Evolutionary conservation across 306 rosid species (phyloP).

Genomic region (Rubus parviflorus): DNA sequence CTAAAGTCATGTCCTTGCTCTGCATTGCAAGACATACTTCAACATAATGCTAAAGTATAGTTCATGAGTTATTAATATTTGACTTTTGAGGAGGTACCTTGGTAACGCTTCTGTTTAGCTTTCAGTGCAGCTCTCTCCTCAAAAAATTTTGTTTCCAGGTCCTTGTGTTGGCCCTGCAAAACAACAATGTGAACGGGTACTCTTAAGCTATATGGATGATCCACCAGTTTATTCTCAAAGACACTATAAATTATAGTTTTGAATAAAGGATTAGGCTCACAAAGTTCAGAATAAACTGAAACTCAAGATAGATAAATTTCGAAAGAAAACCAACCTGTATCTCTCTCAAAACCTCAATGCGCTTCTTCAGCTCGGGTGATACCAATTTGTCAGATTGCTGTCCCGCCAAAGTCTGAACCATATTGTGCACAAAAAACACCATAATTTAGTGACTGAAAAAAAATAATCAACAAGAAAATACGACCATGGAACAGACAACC

Average conservation of each 20-base stretch:
- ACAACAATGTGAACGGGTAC: background rate
- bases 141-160: slow-evolving; percentile 57
- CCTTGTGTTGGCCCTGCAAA: slow-evolving; percentile 60
- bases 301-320: background rate
- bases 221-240: background rate
- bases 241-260: background rate
- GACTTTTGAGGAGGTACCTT: slow-evolving; percentile 36
- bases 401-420: slow-evolving; percentile 66
- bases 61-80: slow-evolving; percentile 16
- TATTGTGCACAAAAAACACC: slow-evolving; percentile 38
- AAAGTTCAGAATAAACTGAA: background rate
- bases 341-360: slow-evolving; percentile 66
- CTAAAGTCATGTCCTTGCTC: slow-evolving; percentile 73
- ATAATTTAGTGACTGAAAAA: background rate
- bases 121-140: slow-evolving; percentile 79
- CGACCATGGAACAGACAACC: background rate
- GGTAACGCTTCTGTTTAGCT: slow-evolving; percentile 55
- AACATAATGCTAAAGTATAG: slow-evolving; percentile 26
- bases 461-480: background rate
- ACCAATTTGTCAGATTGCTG: slow-evolving; percentile 58
- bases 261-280: background rate
- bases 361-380: slow-evolving; percentile 55
- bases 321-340: slow-evolving; percentile 51
- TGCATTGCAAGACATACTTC: slow-evolving; percentile 30
- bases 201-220: background rate